Evolutionary conservation across 805 yeast species (phyloP).

Genomic region (Wickerhamiella spandovensis): DNA sequence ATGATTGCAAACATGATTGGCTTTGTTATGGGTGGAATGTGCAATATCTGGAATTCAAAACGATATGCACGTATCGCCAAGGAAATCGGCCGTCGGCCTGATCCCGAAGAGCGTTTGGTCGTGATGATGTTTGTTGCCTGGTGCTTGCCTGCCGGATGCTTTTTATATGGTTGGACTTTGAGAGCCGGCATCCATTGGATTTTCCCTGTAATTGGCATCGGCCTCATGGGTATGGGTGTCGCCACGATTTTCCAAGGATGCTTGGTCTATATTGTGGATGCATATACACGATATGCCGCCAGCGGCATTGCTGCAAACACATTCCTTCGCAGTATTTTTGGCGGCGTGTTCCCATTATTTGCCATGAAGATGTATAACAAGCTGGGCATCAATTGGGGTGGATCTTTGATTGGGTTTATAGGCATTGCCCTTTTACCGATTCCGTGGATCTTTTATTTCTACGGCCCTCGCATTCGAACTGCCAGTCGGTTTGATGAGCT

Average conservation of each 20-base stretch:
- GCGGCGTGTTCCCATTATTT: constrained; percentile 52
- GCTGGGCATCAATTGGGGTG: constrained; percentile 41
- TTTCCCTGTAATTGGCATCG: constrained; percentile 43
- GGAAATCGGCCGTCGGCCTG: constrained; percentile 31
- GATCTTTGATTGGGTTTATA: constrained; percentile 35
- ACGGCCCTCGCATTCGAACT: constrained; percentile 27
- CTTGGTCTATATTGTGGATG: constrained; percentile 48
- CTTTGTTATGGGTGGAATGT: constrained; percentile 21
- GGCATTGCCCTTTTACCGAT: constrained; percentile 32
- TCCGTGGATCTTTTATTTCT: constrained; percentile 39
- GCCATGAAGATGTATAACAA: constrained; percentile 44
- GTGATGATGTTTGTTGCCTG: constrained; percentile 37
- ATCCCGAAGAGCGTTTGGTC: constrained; percentile 48
- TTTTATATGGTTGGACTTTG: constrained; percentile 54
- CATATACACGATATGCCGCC: constrained; percentile 46
- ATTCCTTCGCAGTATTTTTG: constrained; percentile 40
- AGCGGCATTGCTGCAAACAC: constrained; percentile 49
- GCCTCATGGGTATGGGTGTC: constrained; percentile 39
- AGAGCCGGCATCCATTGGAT: constrained; percentile 34
- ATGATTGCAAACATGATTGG: constrained; percentile 25
- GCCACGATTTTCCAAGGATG: constrained; percentile 48
- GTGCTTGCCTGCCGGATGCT: constrained; percentile 40
- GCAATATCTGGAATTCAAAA: constrained; percentile 19
- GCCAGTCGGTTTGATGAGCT: constrained; percentile 13
- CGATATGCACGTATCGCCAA: constrained; percentile 21